Percentiles rank a stretch among this genome's conserved stretches.
Conservation (phyloP, 805 yeast genomes). For the Ogataea haglerorum region DNA sequence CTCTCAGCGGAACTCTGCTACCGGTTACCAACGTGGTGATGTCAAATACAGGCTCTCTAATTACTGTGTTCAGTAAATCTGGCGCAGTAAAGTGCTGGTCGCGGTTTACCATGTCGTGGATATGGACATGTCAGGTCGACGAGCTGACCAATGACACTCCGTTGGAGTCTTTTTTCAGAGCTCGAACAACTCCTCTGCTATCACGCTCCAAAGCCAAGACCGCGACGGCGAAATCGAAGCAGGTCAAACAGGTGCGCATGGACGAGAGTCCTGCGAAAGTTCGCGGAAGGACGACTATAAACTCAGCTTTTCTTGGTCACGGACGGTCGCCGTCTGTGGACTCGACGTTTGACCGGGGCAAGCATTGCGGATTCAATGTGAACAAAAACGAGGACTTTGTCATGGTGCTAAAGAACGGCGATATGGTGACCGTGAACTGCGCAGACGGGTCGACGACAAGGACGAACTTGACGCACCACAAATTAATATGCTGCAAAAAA, state of each 20-base stretch:
- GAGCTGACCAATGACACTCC: conserved; percentile 38
- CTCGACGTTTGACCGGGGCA: conserved; percentile 31
- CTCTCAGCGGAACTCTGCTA: conserved; percentile 46
- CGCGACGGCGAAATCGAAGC: conserved; percentile 17
- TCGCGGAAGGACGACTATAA: conserved; percentile 1
- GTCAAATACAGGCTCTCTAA: conserved; percentile 56
- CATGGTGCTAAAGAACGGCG: conserved; percentile 51
- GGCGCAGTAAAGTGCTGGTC: conserved; percentile 62
- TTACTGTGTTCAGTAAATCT: conserved; percentile 50
- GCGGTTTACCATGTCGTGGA: conserved; percentile 48
- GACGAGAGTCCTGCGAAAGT: conserved; percentile 9
- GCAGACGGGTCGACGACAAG: conserved; percentile 42
- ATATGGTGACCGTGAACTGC: conserved; percentile 47
- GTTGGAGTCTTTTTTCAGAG: conserved; percentile 59
- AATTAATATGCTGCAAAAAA: conserved; percentile 50
- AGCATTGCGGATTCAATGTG: conserved; percentile 25
- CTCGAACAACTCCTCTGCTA: conserved; percentile 42
- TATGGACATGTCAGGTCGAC: conserved; percentile 50
- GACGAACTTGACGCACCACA: conserved; percentile 29
- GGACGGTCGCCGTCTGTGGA: conserved; percentile 30
- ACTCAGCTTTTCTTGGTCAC: conserved; percentile 6
- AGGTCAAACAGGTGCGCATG: conserved; percentile 9
- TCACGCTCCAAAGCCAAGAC: conserved; percentile 32
- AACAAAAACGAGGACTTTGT: conserved; percentile 44
- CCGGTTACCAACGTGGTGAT: conserved; percentile 58